Conservation (phyloP, 139 green algal species). For the Haematococcus sp. region DNA sequence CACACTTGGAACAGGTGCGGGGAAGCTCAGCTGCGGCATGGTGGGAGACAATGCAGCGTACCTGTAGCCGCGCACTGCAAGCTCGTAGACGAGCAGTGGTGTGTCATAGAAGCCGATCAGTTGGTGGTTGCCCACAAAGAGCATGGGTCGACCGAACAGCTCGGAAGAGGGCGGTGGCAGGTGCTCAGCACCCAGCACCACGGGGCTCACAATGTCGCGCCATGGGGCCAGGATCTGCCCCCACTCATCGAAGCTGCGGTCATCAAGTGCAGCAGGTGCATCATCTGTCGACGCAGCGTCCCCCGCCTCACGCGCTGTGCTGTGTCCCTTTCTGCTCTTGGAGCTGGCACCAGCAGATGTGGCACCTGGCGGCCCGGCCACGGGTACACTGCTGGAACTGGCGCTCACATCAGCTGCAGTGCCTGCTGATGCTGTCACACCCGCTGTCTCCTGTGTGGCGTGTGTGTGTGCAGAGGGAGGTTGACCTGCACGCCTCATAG, state of each 20-base stretch:
- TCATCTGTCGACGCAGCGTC: too few relatives aligned
- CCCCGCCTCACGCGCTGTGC: too few relatives aligned
- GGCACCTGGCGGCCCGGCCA: too few relatives aligned
- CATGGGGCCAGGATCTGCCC: slow-evolving; percentile 41
- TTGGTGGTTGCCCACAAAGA: slow-evolving; percentile 81
- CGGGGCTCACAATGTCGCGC: slow-evolving; percentile 57
- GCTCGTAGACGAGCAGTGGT: slow-evolving; percentile 68
- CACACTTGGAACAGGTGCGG: neutral
- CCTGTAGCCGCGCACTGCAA: slow-evolving; percentile 70
- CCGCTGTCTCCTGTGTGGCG: too few relatives aligned
- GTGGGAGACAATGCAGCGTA: slow-evolving; percentile 7
- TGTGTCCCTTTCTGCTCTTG: slow-evolving; percentile 11
- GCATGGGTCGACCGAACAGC: slow-evolving; percentile 41
- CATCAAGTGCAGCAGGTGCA: too few relatives aligned
- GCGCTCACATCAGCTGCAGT: too few relatives aligned
- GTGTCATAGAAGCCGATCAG: slow-evolving; percentile 77
- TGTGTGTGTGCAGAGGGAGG: too few relatives aligned
- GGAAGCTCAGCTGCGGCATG: neutral
- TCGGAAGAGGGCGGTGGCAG: slow-evolving; percentile 43
- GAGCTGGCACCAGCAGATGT: slow-evolving; percentile 3
- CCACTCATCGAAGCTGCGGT: slow-evolving; percentile 39
- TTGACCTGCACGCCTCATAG: too few relatives aligned
- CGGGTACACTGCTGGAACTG: too few relatives aligned
- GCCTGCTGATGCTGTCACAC: too few relatives aligned
- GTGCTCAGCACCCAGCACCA: slow-evolving; percentile 61